Evolutionary conservation across 116 monocot species (phyloP), one percentile per base, ranked within the genome.

Genomic region (Zostera marina): DNA sequence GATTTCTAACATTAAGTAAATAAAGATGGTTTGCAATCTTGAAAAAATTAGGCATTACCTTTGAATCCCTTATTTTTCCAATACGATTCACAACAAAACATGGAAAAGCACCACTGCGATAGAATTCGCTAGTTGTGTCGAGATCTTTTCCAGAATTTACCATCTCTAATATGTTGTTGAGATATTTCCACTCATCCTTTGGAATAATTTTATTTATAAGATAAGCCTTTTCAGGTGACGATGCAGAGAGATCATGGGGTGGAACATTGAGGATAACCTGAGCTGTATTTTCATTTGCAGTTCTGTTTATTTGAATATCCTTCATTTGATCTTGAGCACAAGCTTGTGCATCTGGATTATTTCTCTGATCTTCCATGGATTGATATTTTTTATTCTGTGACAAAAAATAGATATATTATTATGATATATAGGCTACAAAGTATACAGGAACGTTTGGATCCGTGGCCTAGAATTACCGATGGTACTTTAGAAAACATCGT

Each of bases 141-240:
- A 53, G 11, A 26, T 55, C 25, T 22, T 57, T 49, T 49, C 25
- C 54, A 19, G 69, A 61, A 46, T 69, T 23, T 12, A 47, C 11
- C 44, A 38, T 26, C 24, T 81, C 69, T 8, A 88, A 26, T 62
- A 94, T 81, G 45, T 88, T 81, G 14, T 70, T 16, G 13, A 94
- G 87, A 53, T 84, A 61, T 19, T 16, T 22, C 48, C 77, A 52
- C 66, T 88, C 88, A 24, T 42, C 58, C 41, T 67, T 79, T 5
- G 69, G 68, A 69, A 94, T 88, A 63, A 94, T 94, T 63, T 77
- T 74, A 52, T 84, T 68, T 1, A 94, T 45, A 9, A 69, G 63
- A 70, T 94, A 94, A 47, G 75, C 94, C 52, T 73, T 73, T 41
- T 84, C 79, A 44, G 88, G 79, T 52, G 59, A 54, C 56, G 57